These are phyloP conservation scores for Globisporangium okanoganense DNA, from an alignment of 352 stramenopile species.

Conservation along the genomic window DNA sequence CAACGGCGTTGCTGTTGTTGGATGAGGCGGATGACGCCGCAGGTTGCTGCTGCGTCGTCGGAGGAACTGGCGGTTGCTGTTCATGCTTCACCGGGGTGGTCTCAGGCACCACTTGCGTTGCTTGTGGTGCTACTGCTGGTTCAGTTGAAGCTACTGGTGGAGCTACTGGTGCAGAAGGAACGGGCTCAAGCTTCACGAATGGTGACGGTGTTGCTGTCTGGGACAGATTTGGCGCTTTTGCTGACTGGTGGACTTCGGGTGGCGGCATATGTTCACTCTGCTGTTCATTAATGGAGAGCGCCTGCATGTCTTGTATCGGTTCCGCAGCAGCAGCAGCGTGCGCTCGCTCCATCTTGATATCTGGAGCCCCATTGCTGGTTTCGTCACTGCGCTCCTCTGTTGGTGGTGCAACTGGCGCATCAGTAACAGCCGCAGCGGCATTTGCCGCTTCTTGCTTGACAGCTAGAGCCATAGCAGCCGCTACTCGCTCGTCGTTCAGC, in stretches of 20 bases:
- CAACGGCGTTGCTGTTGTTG: slow-evolving; percentile 3
- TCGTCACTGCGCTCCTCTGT: not conserved
- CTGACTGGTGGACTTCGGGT: not conserved
- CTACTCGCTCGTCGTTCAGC: slow-evolving; percentile 5
- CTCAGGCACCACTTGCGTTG: not conserved
- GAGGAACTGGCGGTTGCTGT: not conserved
- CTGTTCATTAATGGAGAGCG: slow-evolving; percentile 19
- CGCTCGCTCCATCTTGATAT: slow-evolving; percentile 23
- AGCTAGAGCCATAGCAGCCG: not conserved
- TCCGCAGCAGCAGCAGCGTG: not conserved
- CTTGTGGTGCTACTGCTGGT: not conserved
- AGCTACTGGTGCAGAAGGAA: not conserved
- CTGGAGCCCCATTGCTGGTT: not conserved
- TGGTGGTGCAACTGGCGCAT: not conserved
- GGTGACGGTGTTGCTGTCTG: not conserved
- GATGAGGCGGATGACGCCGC: not conserved
- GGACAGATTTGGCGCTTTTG: slow-evolving; percentile 26
- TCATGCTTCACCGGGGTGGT: not conserved
- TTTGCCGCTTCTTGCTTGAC: slow-evolving; percentile 1
- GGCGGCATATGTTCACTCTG: not conserved
- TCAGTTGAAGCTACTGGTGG: not conserved
- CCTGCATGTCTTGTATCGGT: slow-evolving; percentile 11
- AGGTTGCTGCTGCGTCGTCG: not conserved
- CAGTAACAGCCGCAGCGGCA: not conserved
- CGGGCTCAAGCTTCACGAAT: not conserved